Evolutionary conservation across 805 yeast genomes (phyloP).

Genomic region (Grigorovia yakushimaensis): DNA sequence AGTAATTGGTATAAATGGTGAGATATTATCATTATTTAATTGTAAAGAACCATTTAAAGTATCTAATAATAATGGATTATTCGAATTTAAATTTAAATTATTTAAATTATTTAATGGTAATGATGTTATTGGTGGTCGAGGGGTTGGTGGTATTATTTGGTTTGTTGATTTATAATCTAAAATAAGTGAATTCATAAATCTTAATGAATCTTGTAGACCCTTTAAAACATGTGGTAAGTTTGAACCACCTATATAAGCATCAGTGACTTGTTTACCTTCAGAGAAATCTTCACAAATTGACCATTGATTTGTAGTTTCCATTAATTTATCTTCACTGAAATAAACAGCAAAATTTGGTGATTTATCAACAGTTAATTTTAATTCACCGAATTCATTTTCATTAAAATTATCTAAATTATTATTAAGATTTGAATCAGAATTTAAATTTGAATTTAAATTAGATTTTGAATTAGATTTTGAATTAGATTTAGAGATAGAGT

Average conservation of each 20-base stretch:
- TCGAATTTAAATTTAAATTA: not conserved
- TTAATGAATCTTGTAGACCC: conserved; percentile 44
- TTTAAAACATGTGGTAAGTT: conserved; percentile 60
- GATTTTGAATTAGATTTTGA: no score
- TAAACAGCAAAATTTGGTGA: conserved; percentile 76
- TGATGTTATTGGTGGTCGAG: not conserved
- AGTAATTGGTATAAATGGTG: not conserved
- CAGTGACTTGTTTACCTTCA: conserved; percentile 71
- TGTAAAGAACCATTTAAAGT: not conserved
- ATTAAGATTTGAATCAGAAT: no score
- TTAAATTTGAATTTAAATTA: no score
- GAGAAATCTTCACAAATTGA: conserved; percentile 76
- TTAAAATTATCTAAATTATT: conserved; percentile 1
- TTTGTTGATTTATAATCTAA: conserved; percentile 35
- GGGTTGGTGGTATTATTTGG: conserved; percentile 17
- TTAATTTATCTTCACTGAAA: conserved; percentile 42
- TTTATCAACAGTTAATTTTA: conserved; percentile 41
- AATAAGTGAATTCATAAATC: conserved; percentile 45
- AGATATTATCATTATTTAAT: not conserved
- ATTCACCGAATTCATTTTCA: conserved; percentile 33
- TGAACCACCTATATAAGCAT: conserved; percentile 53
- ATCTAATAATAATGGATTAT: not conserved
- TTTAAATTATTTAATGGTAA: not conserved
- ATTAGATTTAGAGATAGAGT: no score
- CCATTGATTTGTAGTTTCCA: conserved; percentile 31